Base-by-base conservation (phyloP, 2,329 filamentous ascomycete species). In the Bipolaris gigantea region DNA sequence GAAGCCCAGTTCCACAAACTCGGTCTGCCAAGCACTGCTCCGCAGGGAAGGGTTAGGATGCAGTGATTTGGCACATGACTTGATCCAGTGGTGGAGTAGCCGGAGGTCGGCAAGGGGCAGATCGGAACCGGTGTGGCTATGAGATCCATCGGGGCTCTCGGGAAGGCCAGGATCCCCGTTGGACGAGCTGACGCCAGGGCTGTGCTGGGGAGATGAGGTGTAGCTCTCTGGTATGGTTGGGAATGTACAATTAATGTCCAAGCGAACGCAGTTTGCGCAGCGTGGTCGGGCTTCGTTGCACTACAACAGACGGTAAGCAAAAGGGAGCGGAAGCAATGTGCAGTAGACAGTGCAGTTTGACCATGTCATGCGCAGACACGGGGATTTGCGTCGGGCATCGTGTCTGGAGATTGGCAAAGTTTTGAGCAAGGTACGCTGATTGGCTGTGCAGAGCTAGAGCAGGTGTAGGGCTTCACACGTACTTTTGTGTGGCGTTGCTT, bases 401-500 rank as follows among this genome's bases (percentile, higher is more conserved):
- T 38, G 1, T n/a, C 25, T 40, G 8, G 35, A 38, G 27, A 38
- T 18, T 23, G 35, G 42, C 41, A 50, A 34, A 43, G n/a, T 23
- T n/a, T 50, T 30, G 32, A 23, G 32, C 33, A 19, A 16, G 27
- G 30, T 36, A 23, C 16, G 45, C 18, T 48, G 58, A 60, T 61
- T 59, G 56, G 56, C 40, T 48, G 32, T 30, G 33, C 27, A 41
- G 30, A 41, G 32, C 32, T 18, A 38, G 16, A 15, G 18, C 21
- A 19, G 32, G 2, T 35, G 44, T 33, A 18, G n/a, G 32, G n/a
- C 50, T 42, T 18, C n/a, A 33, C 35, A 55, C 59, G 16, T 56
- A 69, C 69, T 60, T 72, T 72, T 10, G 66, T 67, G 51, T 72
- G 69, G 16, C 68, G 61, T 42, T 67, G 63, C 53, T 72, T 72